Conservation (phyloP, 495 filamentous ascomycete genomes). For the Trichocladium uniseriatum region DNA sequence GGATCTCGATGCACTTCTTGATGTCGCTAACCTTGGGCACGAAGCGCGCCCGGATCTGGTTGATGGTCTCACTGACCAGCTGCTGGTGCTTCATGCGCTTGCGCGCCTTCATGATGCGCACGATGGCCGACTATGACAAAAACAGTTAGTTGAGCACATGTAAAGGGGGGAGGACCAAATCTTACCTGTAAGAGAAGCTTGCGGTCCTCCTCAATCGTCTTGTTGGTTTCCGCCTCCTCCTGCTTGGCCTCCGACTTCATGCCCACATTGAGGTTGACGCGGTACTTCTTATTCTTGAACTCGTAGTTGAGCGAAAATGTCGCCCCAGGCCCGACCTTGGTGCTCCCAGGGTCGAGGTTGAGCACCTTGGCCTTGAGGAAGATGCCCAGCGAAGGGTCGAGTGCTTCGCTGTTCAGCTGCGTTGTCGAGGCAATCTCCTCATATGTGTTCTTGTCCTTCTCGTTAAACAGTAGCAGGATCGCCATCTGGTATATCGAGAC, state of each 20-base stretch:
- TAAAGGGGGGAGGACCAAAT: constrained; percentile 10
- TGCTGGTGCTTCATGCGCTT: constrained; percentile 97
- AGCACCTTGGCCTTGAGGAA: constrained; percentile 89
- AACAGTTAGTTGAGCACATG: not conserved
- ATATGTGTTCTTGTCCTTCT: constrained; percentile 73
- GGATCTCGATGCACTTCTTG: constrained; percentile 98
- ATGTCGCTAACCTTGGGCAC: constrained; percentile 87
- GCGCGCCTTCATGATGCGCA: constrained; percentile 98
- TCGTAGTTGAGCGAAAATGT: constrained; percentile 77
- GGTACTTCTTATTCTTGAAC: constrained; percentile 96
- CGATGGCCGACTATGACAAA: constrained; percentile 76
- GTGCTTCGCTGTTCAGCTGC: constrained; percentile 62
- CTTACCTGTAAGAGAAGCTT: constrained; percentile 94
- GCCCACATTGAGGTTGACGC: constrained; percentile 88
- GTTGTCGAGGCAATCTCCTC: constrained; percentile 78
- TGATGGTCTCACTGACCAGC: constrained; percentile 88
- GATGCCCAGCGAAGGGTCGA: constrained; percentile 76
- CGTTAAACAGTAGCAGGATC: constrained; percentile 92
- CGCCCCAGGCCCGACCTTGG: constrained; percentile 66
- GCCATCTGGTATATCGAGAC: constrained; percentile 98
- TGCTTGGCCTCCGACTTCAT: constrained; percentile 93
- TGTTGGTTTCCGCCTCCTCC: constrained; percentile 93
- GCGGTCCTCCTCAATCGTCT: constrained; percentile 97
- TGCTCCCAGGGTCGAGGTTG: constrained; percentile 54
- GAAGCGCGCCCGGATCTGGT: constrained; percentile 90